phyloP scores from a whole-genome alignment of 2,329 filamentous ascomycete genomes.

The Fusarium brevicatenulatum region DNA sequence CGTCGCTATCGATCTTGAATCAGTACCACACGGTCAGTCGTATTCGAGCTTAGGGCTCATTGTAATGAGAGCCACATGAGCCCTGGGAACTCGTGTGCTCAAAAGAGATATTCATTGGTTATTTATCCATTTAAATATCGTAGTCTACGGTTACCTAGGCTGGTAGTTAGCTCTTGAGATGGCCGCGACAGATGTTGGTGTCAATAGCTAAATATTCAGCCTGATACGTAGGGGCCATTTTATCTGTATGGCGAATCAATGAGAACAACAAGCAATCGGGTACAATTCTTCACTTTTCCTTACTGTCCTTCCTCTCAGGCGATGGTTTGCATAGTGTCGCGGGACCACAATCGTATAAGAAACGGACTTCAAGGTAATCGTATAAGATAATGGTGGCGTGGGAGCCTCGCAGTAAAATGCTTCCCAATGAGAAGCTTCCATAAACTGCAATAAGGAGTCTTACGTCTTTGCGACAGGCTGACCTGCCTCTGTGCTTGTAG shows the following conservation, averaged over 20 bases:
- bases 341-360: too few relatives aligned
- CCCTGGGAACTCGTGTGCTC: fast-evolving
- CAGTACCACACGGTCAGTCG: background rate
- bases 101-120: background rate
- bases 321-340: background rate
- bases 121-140: fast-evolving
- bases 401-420: too few relatives aligned
- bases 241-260: fast-evolving
- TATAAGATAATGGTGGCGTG: too few relatives aligned
- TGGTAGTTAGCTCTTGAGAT: background rate
- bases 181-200: fast-evolving
- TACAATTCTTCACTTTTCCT: fast-evolving
- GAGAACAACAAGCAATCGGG: fast-evolving
- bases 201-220: too few relatives aligned
- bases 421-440: too few relatives aligned
- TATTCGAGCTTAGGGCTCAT: background rate
- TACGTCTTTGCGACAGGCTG: background rate
- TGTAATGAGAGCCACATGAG: background rate
- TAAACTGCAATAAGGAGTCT: fast-evolving
- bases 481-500: background rate
- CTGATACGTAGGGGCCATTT: fast-evolving
- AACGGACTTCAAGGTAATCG: too few relatives aligned
- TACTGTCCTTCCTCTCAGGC: too few relatives aligned
- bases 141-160: background rate
- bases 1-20: background rate